Base-by-base conservation (phyloP, 2,329 filamentous ascomycete species). In the Incumbomyces delicatus region DNA sequence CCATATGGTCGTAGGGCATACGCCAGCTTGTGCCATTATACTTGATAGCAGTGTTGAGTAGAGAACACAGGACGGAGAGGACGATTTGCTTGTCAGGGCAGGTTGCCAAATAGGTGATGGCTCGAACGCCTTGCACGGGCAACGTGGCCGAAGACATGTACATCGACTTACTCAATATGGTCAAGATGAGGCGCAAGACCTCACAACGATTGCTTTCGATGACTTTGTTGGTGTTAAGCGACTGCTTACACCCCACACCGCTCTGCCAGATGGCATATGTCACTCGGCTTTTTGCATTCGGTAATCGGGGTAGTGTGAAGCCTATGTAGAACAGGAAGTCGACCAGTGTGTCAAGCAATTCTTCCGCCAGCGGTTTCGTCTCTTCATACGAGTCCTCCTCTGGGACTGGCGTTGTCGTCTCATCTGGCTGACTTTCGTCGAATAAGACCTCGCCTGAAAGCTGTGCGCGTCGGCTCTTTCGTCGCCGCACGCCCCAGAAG, bases 191-290 rank as follows among this genome's bases (percentile, higher is more conserved):
- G 17, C 90, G 80, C 58, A 96, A 66, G 27, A 95, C 83, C 66
- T 98, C 92, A 54, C 85, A 88, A 49, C 92, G 80, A 65, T 95
- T 95, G 68, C 77, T 94, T 68, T 98, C 92, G 49, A 87, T 83
- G 58, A 96, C 89, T 63, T 87, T 94, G 44, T 83, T 95, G 2
- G 88, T 90, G 8, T 83, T 83, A 57, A 94, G 81, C 4, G 88
- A 80, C 13, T 85, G 86, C 64, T 95, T 94, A 71, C 90, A 96
- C 12, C 92, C 92, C 27, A 98, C 90, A 40, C 92, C 92, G 61
- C 87, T 96, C 68, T 95, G 88, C 92, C 92, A 98, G 62, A 98
- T 96, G 45, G 87, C 84, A 66, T 92, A 95, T 6, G 83, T 85
- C 47, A 95, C 85, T 63, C 92, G 94, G 52, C 77, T 76, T 60